Base-by-base conservation (phyloP, 2,329 filamentous ascomycete species). In the Monilinia polystroma region DNA sequence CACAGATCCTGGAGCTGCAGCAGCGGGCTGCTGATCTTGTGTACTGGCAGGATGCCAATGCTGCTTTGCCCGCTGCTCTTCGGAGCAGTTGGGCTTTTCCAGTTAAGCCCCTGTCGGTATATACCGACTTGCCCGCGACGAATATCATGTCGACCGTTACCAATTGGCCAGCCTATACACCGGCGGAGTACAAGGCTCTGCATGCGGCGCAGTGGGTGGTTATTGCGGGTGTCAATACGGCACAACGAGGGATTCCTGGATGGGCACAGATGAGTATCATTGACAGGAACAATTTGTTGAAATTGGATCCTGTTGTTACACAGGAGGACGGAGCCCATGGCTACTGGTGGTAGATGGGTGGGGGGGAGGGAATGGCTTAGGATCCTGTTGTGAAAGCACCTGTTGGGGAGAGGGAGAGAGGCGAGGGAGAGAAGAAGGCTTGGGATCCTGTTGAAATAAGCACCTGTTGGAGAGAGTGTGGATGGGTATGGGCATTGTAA, bases 181-280 rank as follows among this genome's bases (percentile, higher is more conserved):
- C 56, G 1, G 1, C 45, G 11, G 56, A 14, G 26, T 58, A 58
- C 20, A n/a, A n/a, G 18, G 56, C 29, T 10, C 18, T 58, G 26
- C 56, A n/a, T 32, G 26, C n/a, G 10, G 41, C 56, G 1, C 56
- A 58, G 7, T 20, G 18, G 7, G 41, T n/a, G 1, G 56, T 58
- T 3, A 7, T 0, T 1, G 1, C 2, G 26, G 56, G 41, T 26
- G 29, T 47, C 8, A 0, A 0, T 1, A 6, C 10, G 41, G 56
- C 56, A 12, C 16, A 58, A 12, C 20, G 5, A 41, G 4, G 8
- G 11, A 47, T 58, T 26, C 10, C 41, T 6, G 56, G 41, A 4
- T 58, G 56, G 56, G 14, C 0, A 7, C 4, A 3, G 2, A 32
- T 58, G 56, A 45, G 8, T 2, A 0, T 16, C 0, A 18, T 8